Evolutionary conservation across 495 filamentous ascomycete species (phyloP).

Genomic region (Penicillium crystallinum): DNA sequence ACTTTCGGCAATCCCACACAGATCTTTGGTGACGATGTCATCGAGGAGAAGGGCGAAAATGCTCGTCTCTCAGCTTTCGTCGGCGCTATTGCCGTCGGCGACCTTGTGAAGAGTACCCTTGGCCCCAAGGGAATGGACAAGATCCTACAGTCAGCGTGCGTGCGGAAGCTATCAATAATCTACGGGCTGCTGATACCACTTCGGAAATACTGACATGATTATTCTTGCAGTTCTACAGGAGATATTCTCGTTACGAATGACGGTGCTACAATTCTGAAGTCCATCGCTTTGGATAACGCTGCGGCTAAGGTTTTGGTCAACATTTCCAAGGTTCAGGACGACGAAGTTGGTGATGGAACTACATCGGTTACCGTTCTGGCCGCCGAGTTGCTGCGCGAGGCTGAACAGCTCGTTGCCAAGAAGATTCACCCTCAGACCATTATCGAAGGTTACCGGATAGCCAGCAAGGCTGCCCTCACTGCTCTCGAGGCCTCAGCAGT

Average conservation of each 20-base stretch:
- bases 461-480: slow-evolving; percentile 76
- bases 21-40: slow-evolving; percentile 96
- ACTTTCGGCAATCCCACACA: slow-evolving; percentile 82
- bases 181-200: slow-evolving; percentile 17
- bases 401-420: slow-evolving; percentile 91
- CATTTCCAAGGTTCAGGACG: slow-evolving; percentile 98
- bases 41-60: slow-evolving; percentile 98
- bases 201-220: slow-evolving; percentile 3
- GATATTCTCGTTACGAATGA: slow-evolving; percentile 99
- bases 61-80: slow-evolving; percentile 95
- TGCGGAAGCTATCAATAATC: slow-evolving; percentile 19
- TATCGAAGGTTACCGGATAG: slow-evolving; percentile 98
- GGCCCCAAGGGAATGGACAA: slow-evolving; percentile 99
- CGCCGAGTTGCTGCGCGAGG: slow-evolving; percentile 91
- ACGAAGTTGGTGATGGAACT: slow-evolving; percentile 96
- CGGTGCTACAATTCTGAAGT: slow-evolving; percentile 95
- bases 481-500: slow-evolving; percentile 80
- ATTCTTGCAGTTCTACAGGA: slow-evolving; percentile 68
- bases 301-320: slow-evolving; percentile 94
- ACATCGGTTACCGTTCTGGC: slow-evolving; percentile 88
- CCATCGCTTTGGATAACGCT: slow-evolving; percentile 98
- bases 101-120: slow-evolving; percentile 93
- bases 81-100: slow-evolving; percentile 94
- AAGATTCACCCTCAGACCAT: slow-evolving; percentile 99
- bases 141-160: slow-evolving; percentile 94